Evolutionary conservation across 345 rosid species (phyloP), one percentile per base, ranked within the genome.

Genomic region (Hypericum androsaemum): DNA sequence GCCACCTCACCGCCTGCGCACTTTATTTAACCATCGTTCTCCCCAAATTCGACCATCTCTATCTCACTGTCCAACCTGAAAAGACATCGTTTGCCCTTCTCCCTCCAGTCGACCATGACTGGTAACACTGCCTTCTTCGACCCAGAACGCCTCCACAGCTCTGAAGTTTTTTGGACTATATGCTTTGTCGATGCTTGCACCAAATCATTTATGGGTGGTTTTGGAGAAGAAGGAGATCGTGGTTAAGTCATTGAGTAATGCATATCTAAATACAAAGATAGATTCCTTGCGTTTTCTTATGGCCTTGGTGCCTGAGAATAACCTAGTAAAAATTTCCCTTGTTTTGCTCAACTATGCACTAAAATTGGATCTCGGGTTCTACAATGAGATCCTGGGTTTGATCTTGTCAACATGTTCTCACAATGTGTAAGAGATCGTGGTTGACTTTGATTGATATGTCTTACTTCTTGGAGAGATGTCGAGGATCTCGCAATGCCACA

Each of bases 371-470:
- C 85, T 81, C 36, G 78, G 62, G 57, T 92, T 92, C 72, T 83
- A 90, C 70, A 83, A 92, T 62, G 77, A 77, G 79, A 83, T 92
- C 71, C 80, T 92, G 56, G 81, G 78, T 52, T 83, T 95, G 17
- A 68, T 92, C 64, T 69, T 92, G 50, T 71, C 83, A 7, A 75
- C 86, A 37, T 88, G 97, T 67, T 64, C 66, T 47, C 64, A 72
- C 62, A 83, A 83, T 65, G 53, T 85, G 5, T 88, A 83, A 56
- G 97, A 83, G 68, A 75, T 85, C 43, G 49, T 92, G 39, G 65
- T 72, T 59, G 97, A 92, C 62, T 92, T 92, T 57, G 94, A 88
- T 70, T 88, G 95, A 95, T 92, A 88, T 64, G 81, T 74, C 37
- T 80, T 80, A 32, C 87, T 92, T 74, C 94, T 92, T 2, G 86